Percentiles rank a stretch among this genome's conserved stretches.
These are phyloP conservation scores for Syncephalastrum contaminatum DNA, from an alignment of 371 early-diverging fungal species.

Conservation along the genomic window DNA sequence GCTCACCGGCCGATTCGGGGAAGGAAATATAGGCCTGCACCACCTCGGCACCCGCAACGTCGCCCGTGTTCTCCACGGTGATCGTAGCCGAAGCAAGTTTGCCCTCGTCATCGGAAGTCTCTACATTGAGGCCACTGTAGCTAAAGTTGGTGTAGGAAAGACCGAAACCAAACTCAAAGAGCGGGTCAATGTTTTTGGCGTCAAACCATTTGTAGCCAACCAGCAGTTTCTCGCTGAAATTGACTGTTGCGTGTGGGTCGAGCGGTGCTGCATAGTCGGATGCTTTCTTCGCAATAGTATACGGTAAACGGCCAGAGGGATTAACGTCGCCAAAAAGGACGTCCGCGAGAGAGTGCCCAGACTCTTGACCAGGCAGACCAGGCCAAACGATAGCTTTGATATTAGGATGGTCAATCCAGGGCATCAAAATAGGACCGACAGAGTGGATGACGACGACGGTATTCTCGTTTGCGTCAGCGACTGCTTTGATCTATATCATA, in stretches of 20 bases:
- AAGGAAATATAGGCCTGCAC: conserved; percentile 46
- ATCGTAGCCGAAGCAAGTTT: conserved; percentile 28
- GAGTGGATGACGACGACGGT: conserved; percentile 51
- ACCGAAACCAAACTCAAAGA: conserved; percentile 56
- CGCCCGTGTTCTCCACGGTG: conserved; percentile 42
- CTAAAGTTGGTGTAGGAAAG: conserved; percentile 56
- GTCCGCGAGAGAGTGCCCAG: conserved; percentile 50
- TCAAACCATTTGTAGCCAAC: conserved; percentile 55
- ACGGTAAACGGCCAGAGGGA: conserved; percentile 55
- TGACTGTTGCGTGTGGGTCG: conserved; percentile 14
- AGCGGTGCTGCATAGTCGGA: conserved; percentile 40
- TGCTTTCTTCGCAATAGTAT: conserved; percentile 30
- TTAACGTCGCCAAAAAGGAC: conserved; percentile 55
- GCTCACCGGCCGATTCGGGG: conserved; percentile 35
- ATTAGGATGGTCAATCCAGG: conserved; percentile 50
- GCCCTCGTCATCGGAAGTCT: conserved; percentile 36
- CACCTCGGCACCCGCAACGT: conserved; percentile 48
- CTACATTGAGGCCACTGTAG: conserved; percentile 22
- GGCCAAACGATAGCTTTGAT: conserved; percentile 42
- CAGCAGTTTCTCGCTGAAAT: conserved; percentile 47
- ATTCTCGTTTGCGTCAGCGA: conserved; percentile 40
- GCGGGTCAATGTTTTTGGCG: conserved; percentile 40
- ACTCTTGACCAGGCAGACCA: conserved; percentile 49
- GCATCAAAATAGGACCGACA: conserved; percentile 48
- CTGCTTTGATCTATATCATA: conserved; percentile 27